phyloP scores from a whole-genome alignment of 129 eudicot genomes.

The Chrysanthemum lavandulifolium region DNA sequence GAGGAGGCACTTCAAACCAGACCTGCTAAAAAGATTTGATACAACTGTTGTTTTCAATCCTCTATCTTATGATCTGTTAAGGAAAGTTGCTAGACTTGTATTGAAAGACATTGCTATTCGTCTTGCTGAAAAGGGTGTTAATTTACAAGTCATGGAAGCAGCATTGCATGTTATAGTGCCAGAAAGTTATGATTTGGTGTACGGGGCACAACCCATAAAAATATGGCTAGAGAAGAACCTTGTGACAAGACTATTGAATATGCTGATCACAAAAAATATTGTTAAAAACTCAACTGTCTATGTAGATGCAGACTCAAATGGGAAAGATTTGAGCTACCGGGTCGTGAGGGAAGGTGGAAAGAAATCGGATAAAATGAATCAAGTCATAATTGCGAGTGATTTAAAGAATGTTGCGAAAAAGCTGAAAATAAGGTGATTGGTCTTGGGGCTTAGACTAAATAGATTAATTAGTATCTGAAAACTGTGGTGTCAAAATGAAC shows the following conservation, averaged over 20 bases:
- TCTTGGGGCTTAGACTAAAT: no score
- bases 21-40: constrained; percentile 76
- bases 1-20: constrained; percentile 86
- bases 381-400: no score
- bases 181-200: no score
- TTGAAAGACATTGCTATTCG: constrained; percentile 84
- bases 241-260: constrained; percentile 74
- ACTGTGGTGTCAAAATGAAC: no score
- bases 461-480: no score
- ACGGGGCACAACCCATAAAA: constrained; percentile 92
- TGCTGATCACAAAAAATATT: constrained; percentile 71
- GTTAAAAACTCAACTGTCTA: constrained; percentile 89
- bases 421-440: no score
- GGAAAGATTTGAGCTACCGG: constrained; percentile 53
- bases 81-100: constrained; percentile 78
- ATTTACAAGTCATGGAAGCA: constrained; percentile 77
- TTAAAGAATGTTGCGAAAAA: no score
- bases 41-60: constrained; percentile 95
- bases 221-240: constrained; percentile 90
- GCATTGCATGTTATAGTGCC: constrained; percentile 81
- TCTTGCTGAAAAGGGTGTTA: constrained; percentile 78
- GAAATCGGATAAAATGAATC: no score
- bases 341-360: constrained; percentile 83
- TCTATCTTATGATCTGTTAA: constrained; percentile 74
- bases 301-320: constrained; percentile 55